These are phyloP conservation scores for Pichia norvegensis DNA, from an alignment of 1,139 yeast genomes.

Conservation along the genomic window DNA sequence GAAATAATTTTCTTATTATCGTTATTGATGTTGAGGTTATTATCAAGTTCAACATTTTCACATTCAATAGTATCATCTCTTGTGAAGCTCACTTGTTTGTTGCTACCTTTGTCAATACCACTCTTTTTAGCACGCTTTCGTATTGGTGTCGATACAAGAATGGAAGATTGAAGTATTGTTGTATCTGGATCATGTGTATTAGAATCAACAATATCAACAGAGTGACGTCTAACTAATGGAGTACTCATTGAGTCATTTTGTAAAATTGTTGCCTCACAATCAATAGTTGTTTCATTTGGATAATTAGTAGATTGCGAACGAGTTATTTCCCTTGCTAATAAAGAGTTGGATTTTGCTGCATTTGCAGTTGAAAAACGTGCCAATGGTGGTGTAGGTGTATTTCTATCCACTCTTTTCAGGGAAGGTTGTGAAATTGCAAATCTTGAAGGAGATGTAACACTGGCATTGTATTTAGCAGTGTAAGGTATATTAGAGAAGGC, in stretches of 20 bases:
- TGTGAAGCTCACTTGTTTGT: background rate
- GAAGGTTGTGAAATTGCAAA: constrained; percentile 9
- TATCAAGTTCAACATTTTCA: background rate
- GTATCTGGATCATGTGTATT: constrained; percentile 10
- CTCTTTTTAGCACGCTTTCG: constrained; percentile 1
- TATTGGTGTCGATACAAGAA: constrained; percentile 10
- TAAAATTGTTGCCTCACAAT: background rate
- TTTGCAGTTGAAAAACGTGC: constrained; percentile 1
- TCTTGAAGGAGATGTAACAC: constrained; percentile 22
- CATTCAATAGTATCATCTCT: background rate
- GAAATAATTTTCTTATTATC: background rate
- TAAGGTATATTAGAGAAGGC: background rate
- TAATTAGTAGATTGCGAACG: constrained; percentile 7
- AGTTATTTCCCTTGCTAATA: constrained; percentile 8
- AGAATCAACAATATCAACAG: constrained; percentile 3
- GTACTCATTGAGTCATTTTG: constrained; percentile 10
- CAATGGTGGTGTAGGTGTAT: background rate
- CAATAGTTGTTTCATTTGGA: background rate
- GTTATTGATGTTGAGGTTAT: background rate
- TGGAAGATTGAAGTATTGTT: constrained; percentile 10
- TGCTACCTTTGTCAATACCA: constrained; percentile 1
- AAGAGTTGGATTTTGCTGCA: background rate
- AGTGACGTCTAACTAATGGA: constrained; percentile 5
- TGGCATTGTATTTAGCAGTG: background rate
- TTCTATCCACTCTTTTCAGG: background rate